Base-by-base conservation (phyloP, 129 eudicot genomes). In the Deinandra increscens region DNA sequence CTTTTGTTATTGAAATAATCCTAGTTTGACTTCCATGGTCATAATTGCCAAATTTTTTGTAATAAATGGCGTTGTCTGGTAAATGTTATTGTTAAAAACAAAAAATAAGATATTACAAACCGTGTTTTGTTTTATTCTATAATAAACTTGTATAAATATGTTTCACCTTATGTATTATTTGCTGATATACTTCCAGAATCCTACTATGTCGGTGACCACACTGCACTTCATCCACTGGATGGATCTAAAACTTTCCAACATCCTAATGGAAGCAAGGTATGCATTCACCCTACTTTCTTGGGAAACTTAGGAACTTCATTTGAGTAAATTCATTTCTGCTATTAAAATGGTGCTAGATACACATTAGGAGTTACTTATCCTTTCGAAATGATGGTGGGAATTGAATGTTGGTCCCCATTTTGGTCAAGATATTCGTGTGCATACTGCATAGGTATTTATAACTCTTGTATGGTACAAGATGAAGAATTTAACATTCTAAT, bases 221-320 rank as follows among this genome's bases (percentile, higher is more conserved):
- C 49, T 72, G 65, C 60, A 2, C 64, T 53, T 59, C 80, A 65
- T 55, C 72, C 81, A 38, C 58, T 65, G 67, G 86, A 75, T 59
- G 78, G 63, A 42, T 63, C 80, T 22, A 75, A 36, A 66, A 23
- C 71, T 22, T 81, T 61, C 18, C 79, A 81, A 61, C 73, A 26
- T 75, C 70, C 84, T 65, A 79, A 75, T 66, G 54, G 78, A 53
- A 49, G 71, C 87, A 78, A 68, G 78, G 95, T 84, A 70, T 69
- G 85, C 65, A 43, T 26, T 74, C 33, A 48, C 68, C 42, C 18
- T 15, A 13, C 26, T 48, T 62, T 26, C 39, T 76, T 46, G 22
- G 69, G 73, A 18, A 64, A 64, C 39, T 44, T 49, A 42, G 64
- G 70, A 31, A 50, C 64, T 73, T 17, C 39, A 55, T 38, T 14